phyloP scores from a whole-genome alignment of 75 land plant genomes.

The Larix kaempferi region DNA sequence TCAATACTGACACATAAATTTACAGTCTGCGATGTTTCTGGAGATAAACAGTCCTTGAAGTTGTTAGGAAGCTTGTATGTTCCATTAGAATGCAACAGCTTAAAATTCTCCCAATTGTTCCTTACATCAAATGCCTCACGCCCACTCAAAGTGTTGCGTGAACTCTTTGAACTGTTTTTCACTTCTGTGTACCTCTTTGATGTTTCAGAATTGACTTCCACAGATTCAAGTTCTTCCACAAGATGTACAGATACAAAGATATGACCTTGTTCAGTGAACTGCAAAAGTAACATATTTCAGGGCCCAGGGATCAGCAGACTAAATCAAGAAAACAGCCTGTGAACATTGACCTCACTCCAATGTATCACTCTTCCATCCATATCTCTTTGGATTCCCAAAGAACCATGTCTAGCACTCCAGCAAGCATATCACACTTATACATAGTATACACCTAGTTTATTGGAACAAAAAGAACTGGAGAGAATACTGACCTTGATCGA shows the following conservation, averaged over 20 bases:
- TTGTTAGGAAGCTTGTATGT: conserved; percentile 4
- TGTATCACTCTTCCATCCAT: neutral
- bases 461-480: no score
- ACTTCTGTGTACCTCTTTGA: conserved; percentile 16
- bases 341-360: neutral
- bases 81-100: conserved; percentile 37
- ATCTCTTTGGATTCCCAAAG: neutral
- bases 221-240: conserved; percentile 52
- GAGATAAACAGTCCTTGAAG: neutral
- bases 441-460: neutral
- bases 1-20: conserved; percentile 80
- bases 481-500: conserved; percentile 73
- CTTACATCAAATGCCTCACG: conserved; percentile 61
- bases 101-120: conserved; percentile 67
- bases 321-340: neutral
- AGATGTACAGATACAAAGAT: conserved; percentile 89
- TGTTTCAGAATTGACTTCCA: conserved; percentile 27
- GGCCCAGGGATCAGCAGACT: neutral
- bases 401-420: neutral
- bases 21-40: conserved; percentile 34
- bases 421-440: neutral
- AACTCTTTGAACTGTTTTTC: conserved; percentile 5
- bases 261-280: conserved; percentile 93
- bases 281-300: conserved; percentile 19
- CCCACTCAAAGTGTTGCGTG: conserved; percentile 78